Evolutionary conservation across 2,329 filamentous ascomycete species (phyloP).

Genomic region (Aspergillus caelatus): DNA sequence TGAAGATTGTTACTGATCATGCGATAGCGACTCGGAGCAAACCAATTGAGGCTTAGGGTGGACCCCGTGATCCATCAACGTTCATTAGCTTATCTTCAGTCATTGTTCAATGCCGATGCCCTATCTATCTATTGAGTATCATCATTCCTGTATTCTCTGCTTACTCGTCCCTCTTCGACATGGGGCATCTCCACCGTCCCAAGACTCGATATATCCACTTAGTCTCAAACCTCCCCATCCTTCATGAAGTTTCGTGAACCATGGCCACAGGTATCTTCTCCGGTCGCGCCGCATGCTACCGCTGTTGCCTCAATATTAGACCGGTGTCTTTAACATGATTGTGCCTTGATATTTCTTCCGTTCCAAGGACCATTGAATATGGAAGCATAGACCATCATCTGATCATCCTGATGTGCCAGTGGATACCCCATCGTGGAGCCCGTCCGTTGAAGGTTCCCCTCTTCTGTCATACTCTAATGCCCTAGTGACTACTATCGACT

Average conservation of each 20-base stretch:
- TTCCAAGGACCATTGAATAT: not conserved
- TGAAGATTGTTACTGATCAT: conserved; percentile 7
- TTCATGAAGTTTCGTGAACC: not conserved
- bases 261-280: not conserved
- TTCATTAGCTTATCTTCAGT: conserved; percentile 4
- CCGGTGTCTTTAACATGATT: not conserved
- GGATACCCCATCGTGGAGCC: not conserved
- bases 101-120: not conserved
- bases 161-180: not conserved
- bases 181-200: not conserved
- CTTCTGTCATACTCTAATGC: not conserved
- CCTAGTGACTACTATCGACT: conserved; percentile 25
- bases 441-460: not conserved
- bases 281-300: not conserved
- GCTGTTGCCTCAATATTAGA: not conserved
- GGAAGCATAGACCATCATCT: not conserved
- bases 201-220: not conserved
- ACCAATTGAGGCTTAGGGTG: not conserved
- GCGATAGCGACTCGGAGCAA: not conserved
- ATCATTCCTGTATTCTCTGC: not conserved
- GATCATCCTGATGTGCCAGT: not conserved
- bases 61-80: not conserved
- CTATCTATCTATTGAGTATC: not conserved
- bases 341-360: not conserved
- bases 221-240: not conserved